phyloP scores from a whole-genome alignment of 208 protist genomes.

The Borovskyia barvae region DNA sequence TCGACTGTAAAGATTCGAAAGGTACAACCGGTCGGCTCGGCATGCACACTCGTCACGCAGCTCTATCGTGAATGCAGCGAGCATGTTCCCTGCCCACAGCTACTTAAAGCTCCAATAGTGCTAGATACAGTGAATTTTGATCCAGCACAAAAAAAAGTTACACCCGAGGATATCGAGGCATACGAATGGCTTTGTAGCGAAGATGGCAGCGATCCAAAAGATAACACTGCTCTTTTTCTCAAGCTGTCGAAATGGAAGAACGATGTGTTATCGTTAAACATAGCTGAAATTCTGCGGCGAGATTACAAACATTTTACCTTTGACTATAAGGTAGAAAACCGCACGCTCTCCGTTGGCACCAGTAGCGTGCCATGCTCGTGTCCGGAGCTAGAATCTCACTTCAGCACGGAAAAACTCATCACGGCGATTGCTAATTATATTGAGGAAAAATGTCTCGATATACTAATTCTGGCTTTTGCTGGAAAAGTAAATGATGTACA shows the following conservation, averaged over 20 bases:
- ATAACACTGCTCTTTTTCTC: slow-evolving; percentile 33
- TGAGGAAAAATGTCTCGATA: slow-evolving; percentile 41
- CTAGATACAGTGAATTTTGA: slow-evolving; percentile 86
- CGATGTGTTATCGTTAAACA: slow-evolving; percentile 66
- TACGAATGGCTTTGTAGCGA: slow-evolving; percentile 43
- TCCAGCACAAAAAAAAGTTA: slow-evolving; percentile 69
- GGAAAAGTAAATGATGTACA: slow-evolving; percentile 52
- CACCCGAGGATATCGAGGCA: slow-evolving; percentile 53
- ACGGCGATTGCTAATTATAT: slow-evolving; percentile 39
- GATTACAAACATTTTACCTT: slow-evolving; percentile 85
- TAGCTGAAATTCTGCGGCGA: slow-evolving; percentile 67
- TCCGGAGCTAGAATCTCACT: slow-evolving; percentile 37
- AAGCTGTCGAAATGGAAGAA: slow-evolving; percentile 70
- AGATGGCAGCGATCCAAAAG: slow-evolving; percentile 5
- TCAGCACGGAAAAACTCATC: slow-evolving; percentile 25
- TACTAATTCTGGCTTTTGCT: slow-evolving; percentile 61
- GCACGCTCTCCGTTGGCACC: slow-evolving; percentile 46
- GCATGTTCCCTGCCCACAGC: slow-evolving; percentile 44
- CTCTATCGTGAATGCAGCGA: slow-evolving; percentile 40
- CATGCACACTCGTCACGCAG: slow-evolving; percentile 76
- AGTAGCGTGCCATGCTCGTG: slow-evolving; percentile 77
- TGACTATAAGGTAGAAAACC: slow-evolving; percentile 3
- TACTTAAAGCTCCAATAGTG: slow-evolving; percentile 73
- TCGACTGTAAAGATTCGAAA: slow-evolving; percentile 28
- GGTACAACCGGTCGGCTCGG: slow-evolving; percentile 63